Percentiles rank a stretch among this genome's conserved stretches.
Conservation (phyloP, 176 grass and related monocot genomes). For the Oryza australiensis region DNA sequence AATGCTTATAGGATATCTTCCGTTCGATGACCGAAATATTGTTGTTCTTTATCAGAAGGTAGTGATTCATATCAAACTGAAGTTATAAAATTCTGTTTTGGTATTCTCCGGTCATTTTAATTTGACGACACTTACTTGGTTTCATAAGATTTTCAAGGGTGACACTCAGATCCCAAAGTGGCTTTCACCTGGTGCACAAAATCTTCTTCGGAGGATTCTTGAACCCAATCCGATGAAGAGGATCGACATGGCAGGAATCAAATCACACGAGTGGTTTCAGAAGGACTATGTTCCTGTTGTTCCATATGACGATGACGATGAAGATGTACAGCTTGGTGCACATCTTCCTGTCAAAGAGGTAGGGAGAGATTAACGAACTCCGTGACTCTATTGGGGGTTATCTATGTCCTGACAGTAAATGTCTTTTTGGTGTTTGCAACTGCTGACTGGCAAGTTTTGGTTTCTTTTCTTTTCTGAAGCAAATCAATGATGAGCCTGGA, state of each 20-base stretch:
- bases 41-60: slow-evolving; percentile 99
- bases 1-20: slow-evolving; percentile 79
- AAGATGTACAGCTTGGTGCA: slow-evolving; percentile 40
- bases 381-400: background rate
- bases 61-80: background rate
- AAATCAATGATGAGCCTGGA: slow-evolving; percentile 21
- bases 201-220: slow-evolving; percentile 73
- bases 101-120: background rate
- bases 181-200: slow-evolving; percentile 50
- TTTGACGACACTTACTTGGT: background rate
- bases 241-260: slow-evolving; percentile 68
- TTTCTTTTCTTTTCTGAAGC: slow-evolving; percentile 45
- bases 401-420: background rate
- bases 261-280: slow-evolving; percentile 71
- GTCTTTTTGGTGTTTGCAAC: background rate
- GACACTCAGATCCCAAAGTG: slow-evolving; percentile 62
- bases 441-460: background rate
- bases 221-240: slow-evolving; percentile 62
- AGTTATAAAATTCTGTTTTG: background rate
- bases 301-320: slow-evolving; percentile 58
- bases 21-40: slow-evolving; percentile 81
- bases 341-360: slow-evolving; percentile 60
- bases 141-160: slow-evolving; percentile 70
- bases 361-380: background rate
- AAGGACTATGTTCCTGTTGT: slow-evolving; percentile 55